Evolutionary conservation across 2,329 filamentous ascomycete genomes (phyloP), one percentile per base, ranked within the genome.

Genomic region (Neofusicoccum sp.): DNA sequence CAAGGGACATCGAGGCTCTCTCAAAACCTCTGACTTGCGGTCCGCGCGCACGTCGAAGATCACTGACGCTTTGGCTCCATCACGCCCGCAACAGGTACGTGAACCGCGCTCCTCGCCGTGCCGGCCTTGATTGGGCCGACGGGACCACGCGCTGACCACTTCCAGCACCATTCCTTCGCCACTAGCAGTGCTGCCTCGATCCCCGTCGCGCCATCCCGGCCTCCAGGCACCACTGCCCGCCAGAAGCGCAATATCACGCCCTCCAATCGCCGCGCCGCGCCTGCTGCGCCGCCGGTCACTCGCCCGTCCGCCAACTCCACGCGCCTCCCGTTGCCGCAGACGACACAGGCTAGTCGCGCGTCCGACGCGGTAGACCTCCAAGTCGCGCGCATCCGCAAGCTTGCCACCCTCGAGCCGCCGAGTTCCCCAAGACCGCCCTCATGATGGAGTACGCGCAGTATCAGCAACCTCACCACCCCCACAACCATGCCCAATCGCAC

Each of bases 361-460:
- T 70, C 67, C 66, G 66, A 67, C 66, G 68, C 71, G 69, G 64
- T 69, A 68, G 44, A 57, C 54, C 61, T 40, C 51, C 16, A 61
- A 63, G 58, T 43, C 47, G 57, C 59, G 44, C 38, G 20, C 53
- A 26, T 54, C 51, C 36, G 45, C 31, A 51, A 38, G 26, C 51
- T 30, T 47, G 16, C 8, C 40, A 14, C 31, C 7, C 33, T 14
- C 34, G 28, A 60, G 43, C 40, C 30, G 34, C 34, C 28, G 58
- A 60, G 47, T 48, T 36, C 28, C 38, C 26, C 57, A 43, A 34
- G 40, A 24, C 43, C 38, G 40, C 45, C 38, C 51, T 58, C 65
- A 75, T 73, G 74, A 81, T 79, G 71, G 79, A 81, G 65, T 80
- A 81, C 72, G 73, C 78, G 63, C 76, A 78, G 63, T 80, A 80